Percentiles rank a stretch among this genome's conserved stretches.
Evolutionary conservation across 768 basidiomycete species (phyloP).

Genomic region (Lyophyllum semitale): DNA sequence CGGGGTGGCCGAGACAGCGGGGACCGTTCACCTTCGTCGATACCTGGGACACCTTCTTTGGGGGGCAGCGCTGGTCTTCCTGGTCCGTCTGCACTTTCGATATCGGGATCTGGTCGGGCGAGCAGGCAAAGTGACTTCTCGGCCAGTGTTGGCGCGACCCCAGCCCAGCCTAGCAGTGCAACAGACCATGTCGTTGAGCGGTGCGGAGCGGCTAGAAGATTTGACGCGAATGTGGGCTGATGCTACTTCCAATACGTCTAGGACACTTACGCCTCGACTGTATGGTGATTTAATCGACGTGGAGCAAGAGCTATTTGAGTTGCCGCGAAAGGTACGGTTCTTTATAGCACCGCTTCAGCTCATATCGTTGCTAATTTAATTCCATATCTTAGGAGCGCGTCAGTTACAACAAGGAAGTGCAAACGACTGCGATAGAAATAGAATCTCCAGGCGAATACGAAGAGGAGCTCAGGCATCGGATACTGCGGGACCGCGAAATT

Average conservation of each 20-base stretch:
- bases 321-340: constrained; percentile 74
- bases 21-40: constrained; percentile 71
- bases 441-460: constrained; percentile 56
- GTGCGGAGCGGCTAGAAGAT: constrained; percentile 37
- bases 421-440: constrained; percentile 68
- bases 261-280: constrained; percentile 63
- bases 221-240: constrained; percentile 3
- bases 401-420: constrained; percentile 83
- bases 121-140: constrained; percentile 71
- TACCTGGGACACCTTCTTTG: constrained; percentile 68
- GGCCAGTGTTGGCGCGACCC: constrained; percentile 47
- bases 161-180: constrained; percentile 50
- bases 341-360: background rate
- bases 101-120: constrained; percentile 58
- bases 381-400: constrained; percentile 60
- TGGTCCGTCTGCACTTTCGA: constrained; percentile 31
- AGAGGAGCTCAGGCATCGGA: constrained; percentile 73
- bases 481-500: constrained; percentile 65
- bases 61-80: constrained; percentile 39
- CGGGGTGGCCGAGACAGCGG: constrained; percentile 54
- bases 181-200: constrained; percentile 73
- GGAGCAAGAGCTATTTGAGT: constrained; percentile 87
- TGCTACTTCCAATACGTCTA: constrained; percentile 24
- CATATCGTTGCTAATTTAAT: background rate
- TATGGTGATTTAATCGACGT: constrained; percentile 84